phyloP scores from a whole-genome alignment of 768 basidiomycete species.

The Phallus indusiatus region DNA sequence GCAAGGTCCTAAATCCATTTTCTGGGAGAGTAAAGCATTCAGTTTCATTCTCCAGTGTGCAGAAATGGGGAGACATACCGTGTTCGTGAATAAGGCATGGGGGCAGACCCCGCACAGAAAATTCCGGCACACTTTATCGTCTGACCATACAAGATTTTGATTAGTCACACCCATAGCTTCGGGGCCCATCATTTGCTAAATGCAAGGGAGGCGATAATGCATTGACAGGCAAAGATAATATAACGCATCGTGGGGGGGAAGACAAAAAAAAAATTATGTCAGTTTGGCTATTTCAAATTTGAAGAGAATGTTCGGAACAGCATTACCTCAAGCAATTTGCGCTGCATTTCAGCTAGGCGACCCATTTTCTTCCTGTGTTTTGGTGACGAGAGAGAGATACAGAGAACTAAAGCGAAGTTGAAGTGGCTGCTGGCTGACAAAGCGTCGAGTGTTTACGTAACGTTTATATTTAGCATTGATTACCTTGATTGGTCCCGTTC shows the following conservation, averaged over 20 bases:
- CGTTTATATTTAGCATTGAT: too few relatives aligned
- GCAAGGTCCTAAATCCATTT: conserved; percentile 99
- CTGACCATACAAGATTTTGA: conserved; percentile 85
- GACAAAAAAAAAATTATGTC: background rate
- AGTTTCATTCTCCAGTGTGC: background rate
- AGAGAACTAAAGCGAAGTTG: background rate
- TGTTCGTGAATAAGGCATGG: conserved; percentile 95
- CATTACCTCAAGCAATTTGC: conserved; percentile 72
- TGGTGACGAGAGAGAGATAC: background rate
- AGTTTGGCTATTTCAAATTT: conserved; percentile 7
- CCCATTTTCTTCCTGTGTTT: conserved; percentile 51
- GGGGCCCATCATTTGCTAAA: conserved; percentile 99
- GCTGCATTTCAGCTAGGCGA: conserved; percentile 92
- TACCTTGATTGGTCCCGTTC: too few relatives aligned
- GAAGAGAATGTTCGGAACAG: conserved; percentile 9
- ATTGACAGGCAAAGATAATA: too few relatives aligned
- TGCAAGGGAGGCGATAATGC: background rate
- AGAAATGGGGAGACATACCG: conserved; percentile 43
- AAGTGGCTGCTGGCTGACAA: too few relatives aligned
- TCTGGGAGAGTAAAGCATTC: conserved; percentile 36
- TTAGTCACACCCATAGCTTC: conserved; percentile 97
- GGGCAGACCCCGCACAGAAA: conserved; percentile 99
- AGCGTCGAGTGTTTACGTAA: too few relatives aligned
- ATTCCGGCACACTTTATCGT: conserved; percentile 97
- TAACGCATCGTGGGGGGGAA: background rate